Conservation (phyloP, 345 rosid species). For the Odontarrhena argentea region DNA sequence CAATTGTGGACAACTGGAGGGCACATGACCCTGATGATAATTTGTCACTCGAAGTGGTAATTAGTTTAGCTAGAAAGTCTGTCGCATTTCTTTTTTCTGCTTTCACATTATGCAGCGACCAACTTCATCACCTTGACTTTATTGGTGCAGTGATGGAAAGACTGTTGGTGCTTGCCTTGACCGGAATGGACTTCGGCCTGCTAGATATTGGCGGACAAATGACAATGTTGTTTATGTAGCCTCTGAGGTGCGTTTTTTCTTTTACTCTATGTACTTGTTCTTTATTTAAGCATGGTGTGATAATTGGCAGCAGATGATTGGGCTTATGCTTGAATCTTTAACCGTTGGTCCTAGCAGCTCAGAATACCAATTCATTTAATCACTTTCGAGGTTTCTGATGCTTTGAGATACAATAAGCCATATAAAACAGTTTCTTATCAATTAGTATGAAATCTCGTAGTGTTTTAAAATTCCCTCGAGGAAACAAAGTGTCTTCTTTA, state of each 20-base stretch:
- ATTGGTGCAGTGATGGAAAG: conserved; percentile 86
- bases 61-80: conserved; percentile 23
- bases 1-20: conserved; percentile 18
- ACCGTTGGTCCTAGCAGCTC: conserved; percentile 33
- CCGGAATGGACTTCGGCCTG: conserved; percentile 99
- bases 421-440: conserved; percentile 13
- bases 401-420: conserved; percentile 12
- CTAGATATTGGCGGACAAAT: conserved; percentile 96
- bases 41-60: conserved; percentile 20
- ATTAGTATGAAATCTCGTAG: conserved; percentile 20
- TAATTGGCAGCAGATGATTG: conserved; percentile 33
- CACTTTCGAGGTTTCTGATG: not conserved
- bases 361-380: conserved; percentile 32
- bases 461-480: conserved; percentile 1
- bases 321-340: conserved; percentile 35
- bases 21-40: conserved; percentile 32
- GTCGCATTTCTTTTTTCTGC: conserved; percentile 19
- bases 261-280: conserved; percentile 31
- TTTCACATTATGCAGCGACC: conserved; percentile 13
- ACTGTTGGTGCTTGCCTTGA: conserved; percentile 98
- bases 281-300: conserved; percentile 30
- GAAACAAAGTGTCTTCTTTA: conserved; percentile 9
- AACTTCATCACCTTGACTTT: conserved; percentile 30
- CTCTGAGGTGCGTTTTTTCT: conserved; percentile 74
- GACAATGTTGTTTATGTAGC: conserved; percentile 98